Evolutionary conservation across 1,284 basidiomycete species (phyloP).

Genomic region (Ceratobasidium sp.): DNA sequence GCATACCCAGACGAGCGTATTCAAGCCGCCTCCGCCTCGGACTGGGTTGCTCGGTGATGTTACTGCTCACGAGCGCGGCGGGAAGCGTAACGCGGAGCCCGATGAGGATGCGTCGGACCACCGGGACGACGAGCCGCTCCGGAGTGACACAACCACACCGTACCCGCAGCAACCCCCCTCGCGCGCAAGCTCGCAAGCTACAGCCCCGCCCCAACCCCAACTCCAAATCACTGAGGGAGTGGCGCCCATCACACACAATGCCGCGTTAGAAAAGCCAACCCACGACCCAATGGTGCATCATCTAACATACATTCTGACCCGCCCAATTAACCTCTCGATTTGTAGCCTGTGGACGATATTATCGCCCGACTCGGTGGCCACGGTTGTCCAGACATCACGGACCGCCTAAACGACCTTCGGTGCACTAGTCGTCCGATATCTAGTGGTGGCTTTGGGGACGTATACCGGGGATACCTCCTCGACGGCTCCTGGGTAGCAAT

Average conservation of each 20-base stretch:
- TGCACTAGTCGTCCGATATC: neutral
- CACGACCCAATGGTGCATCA: no score
- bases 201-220: no score
- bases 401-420: neutral
- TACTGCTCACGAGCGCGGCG: conserved; percentile 93
- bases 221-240: no score
- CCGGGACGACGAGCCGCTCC: conserved; percentile 65
- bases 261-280: no score
- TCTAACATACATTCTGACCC: no score
- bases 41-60: conserved; percentile 96
- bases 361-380: neutral
- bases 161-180: no score
- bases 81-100: conserved; percentile 89
- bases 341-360: neutral
- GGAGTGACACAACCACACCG: conserved; percentile 52
- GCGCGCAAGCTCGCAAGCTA: no score
- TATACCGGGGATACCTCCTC: neutral
- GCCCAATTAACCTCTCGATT: no score
- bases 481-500: conserved; percentile 19
- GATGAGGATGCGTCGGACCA: conserved; percentile 75
- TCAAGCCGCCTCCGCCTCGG: conserved; percentile 93
- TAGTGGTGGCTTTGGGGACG: conserved; percentile 19
- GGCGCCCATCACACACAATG: no score
- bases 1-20: conserved; percentile 54
- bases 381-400: conserved; percentile 14